Percentiles rank a stretch among this genome's conserved stretches.
These are phyloP conservation scores for Venturia pyrina DNA, from an alignment of 2,329 filamentous ascomycete genomes.

Conservation along the genomic window DNA sequence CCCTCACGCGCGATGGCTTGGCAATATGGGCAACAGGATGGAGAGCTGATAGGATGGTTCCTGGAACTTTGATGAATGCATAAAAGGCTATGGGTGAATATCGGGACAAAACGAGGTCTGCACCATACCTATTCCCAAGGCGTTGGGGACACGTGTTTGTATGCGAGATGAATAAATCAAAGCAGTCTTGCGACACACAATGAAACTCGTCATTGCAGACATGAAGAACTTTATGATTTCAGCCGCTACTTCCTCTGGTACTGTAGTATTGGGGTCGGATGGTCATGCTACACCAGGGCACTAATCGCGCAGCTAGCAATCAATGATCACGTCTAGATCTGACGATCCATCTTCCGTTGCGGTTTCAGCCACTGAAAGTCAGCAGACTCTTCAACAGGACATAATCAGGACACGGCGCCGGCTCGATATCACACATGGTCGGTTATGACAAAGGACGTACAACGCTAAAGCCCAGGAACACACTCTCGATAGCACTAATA, in stretches of 20 bases:
- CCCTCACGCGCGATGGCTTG: conserved; percentile 1
- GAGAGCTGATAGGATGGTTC: background rate
- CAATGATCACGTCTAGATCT: too few relatives aligned
- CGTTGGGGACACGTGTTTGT: conserved; percentile 2
- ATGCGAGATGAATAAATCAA: conserved; percentile 4
- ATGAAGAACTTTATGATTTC: background rate
- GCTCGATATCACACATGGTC: too few relatives aligned
- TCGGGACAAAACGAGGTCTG: background rate
- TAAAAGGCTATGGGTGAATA: conserved; percentile 4
- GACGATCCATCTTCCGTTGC: too few relatives aligned
- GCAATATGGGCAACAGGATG: conserved; percentile 1
- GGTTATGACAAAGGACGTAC: too few relatives aligned
- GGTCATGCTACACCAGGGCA: background rate
- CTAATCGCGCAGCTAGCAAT: too few relatives aligned
- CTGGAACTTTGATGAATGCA: conserved; percentile 1
- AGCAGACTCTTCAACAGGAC: too few relatives aligned
- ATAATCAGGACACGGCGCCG: too few relatives aligned
- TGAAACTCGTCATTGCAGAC: background rate
- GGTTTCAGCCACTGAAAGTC: too few relatives aligned
- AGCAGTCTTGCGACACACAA: background rate
- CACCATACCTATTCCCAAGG: conserved; percentile 3
- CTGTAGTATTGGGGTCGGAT: background rate
- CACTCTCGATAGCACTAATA: too few relatives aligned
- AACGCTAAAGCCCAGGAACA: too few relatives aligned
- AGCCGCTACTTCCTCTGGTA: background rate